These are phyloP conservation scores for Fusarium burgessii DNA, from an alignment of 2,329 filamentous ascomycete species.

Conservation along the genomic window DNA sequence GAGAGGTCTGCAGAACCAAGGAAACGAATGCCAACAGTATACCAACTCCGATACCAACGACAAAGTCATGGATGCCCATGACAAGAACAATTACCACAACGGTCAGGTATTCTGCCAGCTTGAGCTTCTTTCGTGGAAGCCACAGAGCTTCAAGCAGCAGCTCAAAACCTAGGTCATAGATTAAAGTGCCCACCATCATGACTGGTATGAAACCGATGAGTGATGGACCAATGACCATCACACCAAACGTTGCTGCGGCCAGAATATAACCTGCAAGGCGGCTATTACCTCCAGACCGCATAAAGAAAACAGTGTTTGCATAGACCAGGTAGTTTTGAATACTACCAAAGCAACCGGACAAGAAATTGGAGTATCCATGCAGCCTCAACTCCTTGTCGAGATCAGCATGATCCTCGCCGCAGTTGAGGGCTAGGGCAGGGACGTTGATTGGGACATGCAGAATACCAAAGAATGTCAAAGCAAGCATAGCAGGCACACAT, in stretches of 20 bases:
- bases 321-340: constrained; percentile 98
- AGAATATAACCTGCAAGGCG: constrained; percentile 88
- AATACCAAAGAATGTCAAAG: constrained; percentile 96
- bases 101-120: constrained; percentile 88
- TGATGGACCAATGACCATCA: constrained; percentile 86
- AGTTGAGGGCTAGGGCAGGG: constrained; percentile 88
- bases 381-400: constrained; percentile 92
- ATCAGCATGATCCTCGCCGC: constrained; percentile 91
- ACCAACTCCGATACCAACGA: constrained; percentile 90
- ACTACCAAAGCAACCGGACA: constrained; percentile 88
- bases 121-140: constrained; percentile 88
- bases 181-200: constrained; percentile 95
- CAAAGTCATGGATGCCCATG: constrained; percentile 98
- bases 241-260: constrained; percentile 80
- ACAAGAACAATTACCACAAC: constrained; percentile 90
- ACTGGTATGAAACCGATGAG: constrained; percentile 95
- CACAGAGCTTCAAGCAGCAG: constrained; percentile 89
- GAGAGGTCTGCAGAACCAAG: constrained; percentile 90
- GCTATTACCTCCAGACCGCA: constrained; percentile 89
- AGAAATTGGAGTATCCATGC: constrained; percentile 91
- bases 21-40: constrained; percentile 92
- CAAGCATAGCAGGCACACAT: constrained; percentile 93
- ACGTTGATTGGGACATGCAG: constrained; percentile 99
- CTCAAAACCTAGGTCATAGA: constrained; percentile 95
- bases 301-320: constrained; percentile 97